These are phyloP conservation scores for Crotalaria pallida DNA, from an alignment of 306 rosid genomes.

Conservation along the genomic window DNA sequence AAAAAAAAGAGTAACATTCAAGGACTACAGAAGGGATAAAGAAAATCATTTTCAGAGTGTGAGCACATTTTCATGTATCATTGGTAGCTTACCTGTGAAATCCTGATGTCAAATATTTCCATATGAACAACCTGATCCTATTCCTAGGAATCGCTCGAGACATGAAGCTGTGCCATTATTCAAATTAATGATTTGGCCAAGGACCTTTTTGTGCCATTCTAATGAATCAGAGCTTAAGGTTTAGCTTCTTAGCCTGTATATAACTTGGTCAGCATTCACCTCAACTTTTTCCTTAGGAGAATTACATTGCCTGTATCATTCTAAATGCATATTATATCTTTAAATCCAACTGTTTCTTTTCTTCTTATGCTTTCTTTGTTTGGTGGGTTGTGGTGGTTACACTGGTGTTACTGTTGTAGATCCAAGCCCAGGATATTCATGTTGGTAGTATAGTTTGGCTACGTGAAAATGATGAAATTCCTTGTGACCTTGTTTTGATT, in stretches of 20 bases:
- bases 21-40: neutral
- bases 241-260: neutral
- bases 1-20: neutral
- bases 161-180: neutral
- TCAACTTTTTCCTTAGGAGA: neutral
- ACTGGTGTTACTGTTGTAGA: conserved; percentile 42
- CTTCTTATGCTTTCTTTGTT: neutral
- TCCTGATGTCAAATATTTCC: neutral
- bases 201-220: neutral
- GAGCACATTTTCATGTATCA: neutral
- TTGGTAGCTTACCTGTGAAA: neutral
- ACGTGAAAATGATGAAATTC: conserved; percentile 97
- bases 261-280: neutral
- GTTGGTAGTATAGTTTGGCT: conserved; percentile 92
- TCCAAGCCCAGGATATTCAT: conserved; percentile 85
- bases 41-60: neutral
- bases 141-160: neutral
- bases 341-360: neutral
- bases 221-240: neutral
- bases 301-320: neutral
- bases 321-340: neutral
- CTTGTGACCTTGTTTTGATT: conserved; percentile 91
- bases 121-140: neutral
- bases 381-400: neutral
- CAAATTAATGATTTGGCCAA: neutral